Conservation (phyloP, 139 green algal species). For the Auxenochlorella pyrenoidosa region DNA sequence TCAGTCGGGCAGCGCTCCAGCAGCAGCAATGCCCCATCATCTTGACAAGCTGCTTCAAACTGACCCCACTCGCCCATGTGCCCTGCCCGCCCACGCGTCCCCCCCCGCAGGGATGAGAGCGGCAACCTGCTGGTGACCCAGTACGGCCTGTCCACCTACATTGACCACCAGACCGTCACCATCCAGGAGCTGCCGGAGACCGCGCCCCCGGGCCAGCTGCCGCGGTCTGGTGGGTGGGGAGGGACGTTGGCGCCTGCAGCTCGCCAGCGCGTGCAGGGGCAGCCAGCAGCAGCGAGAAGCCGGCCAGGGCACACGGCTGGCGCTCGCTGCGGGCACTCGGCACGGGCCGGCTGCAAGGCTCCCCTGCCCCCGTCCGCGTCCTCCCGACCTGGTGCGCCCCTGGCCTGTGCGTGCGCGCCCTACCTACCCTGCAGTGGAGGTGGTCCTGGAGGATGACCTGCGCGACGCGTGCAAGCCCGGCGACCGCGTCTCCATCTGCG, state of each 20-base stretch:
- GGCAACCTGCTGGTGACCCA: constrained; percentile 92
- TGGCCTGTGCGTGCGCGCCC: background rate
- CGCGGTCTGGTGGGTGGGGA: constrained; percentile 56
- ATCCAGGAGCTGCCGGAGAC: constrained; percentile 99
- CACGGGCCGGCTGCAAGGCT: too few species aligned
- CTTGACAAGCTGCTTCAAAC: too few species aligned
- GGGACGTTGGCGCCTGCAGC: background rate
- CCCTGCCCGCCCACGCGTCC: background rate
- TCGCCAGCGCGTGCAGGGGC: too few species aligned
- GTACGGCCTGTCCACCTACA: constrained; percentile 94
- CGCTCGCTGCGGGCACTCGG: too few species aligned
- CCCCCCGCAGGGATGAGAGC: background rate
- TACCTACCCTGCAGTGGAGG: constrained; percentile 39
- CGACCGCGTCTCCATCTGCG: constrained; percentile 90
- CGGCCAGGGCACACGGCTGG: too few species aligned
- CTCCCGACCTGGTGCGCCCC: too few species aligned
- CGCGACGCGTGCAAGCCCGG: constrained; percentile 94
- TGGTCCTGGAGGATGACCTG: constrained; percentile 76
- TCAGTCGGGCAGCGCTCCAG: too few species aligned
- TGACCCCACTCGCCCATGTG: too few species aligned
- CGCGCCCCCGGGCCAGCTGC: constrained; percentile 94
- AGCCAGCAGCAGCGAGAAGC: too few species aligned
- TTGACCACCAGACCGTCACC: constrained; percentile 88
- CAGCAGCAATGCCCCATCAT: too few species aligned
- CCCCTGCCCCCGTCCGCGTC: too few species aligned